Percentiles rank a stretch among this genome's conserved stretches.
Conservation (phyloP, 441 rosid species). For the Hypseocharis bilobata region DNA sequence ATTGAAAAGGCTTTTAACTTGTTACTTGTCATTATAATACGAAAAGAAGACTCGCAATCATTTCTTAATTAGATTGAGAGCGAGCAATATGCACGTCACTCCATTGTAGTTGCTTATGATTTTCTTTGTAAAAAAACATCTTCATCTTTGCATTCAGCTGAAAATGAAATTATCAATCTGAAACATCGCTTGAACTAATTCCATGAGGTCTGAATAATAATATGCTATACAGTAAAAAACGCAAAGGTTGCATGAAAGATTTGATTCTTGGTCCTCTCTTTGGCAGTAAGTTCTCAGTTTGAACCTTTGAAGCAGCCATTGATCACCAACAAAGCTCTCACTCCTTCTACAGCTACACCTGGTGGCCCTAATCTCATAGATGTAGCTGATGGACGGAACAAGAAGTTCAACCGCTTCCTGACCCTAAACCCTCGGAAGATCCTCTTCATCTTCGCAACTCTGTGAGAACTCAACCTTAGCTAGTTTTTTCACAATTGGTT, state of each 20-base stretch:
- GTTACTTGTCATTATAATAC: no score
- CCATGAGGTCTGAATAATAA: neutral
- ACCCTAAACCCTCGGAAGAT: conserved; percentile 1
- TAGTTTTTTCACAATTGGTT: no score
- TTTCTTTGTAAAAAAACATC: no score
- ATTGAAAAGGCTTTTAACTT: no score
- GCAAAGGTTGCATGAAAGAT: neutral
- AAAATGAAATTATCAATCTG: no score
- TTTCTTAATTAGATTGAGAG: no score
- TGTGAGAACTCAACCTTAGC: neutral
- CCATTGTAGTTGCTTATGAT: no score
- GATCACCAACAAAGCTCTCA: neutral
- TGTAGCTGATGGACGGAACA: neutral
- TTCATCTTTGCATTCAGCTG: no score
- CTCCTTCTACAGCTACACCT: neutral
- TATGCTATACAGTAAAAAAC: neutral
- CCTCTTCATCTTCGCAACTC: neutral
- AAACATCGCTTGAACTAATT: neutral
- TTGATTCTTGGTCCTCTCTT: neutral
- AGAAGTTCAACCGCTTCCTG: neutral
- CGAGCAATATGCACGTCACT: neutral
- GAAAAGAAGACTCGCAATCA: no score
- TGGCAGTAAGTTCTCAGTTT: neutral
- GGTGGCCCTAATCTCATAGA: conserved; percentile 1
- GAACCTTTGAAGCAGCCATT: conserved; percentile 4